Conservation (phyloP, 768 basidiomycete species). For the Lactarius indigo region DNA sequence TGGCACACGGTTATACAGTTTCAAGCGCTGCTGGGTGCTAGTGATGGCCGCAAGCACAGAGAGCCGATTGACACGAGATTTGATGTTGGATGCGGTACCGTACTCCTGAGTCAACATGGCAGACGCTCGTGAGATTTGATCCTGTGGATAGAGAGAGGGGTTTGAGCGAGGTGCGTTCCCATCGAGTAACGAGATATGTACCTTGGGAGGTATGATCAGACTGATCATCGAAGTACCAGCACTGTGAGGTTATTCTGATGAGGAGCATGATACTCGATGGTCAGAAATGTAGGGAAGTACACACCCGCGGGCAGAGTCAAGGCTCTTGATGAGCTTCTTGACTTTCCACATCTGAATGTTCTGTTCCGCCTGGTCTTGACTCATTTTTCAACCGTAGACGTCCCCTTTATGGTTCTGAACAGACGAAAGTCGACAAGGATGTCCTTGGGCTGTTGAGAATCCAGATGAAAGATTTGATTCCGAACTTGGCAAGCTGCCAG, state of each 20-base stretch:
- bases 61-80: slow-evolving; percentile 95
- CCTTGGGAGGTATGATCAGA: slow-evolving; percentile 94
- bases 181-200: slow-evolving; percentile 29
- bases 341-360: slow-evolving; percentile 99
- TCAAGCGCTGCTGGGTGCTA: slow-evolving; percentile 94
- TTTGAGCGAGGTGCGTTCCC: slow-evolving; percentile 5
- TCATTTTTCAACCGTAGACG: slow-evolving; percentile 49
- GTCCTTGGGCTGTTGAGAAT: neutral
- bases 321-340: slow-evolving; percentile 98
- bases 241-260: slow-evolving; percentile 40
- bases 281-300: slow-evolving; percentile 22
- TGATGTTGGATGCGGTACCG: slow-evolving; percentile 99
- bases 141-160: slow-evolving; percentile 38
- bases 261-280: neutral
- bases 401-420: slow-evolving; percentile 3
- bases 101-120: slow-evolving; percentile 98
- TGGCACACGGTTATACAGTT: slow-evolving; percentile 94
- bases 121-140: slow-evolving; percentile 91
- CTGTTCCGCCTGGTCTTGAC: slow-evolving; percentile 84
- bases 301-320: slow-evolving; percentile 89
- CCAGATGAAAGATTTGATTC: neutral
- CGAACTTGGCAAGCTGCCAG: neutral
- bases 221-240: slow-evolving; percentile 99
- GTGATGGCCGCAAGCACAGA: slow-evolving; percentile 98
- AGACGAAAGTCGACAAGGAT: slow-evolving; percentile 6